A percentile compares a stretch with the other conserved stretches of the same genome.
These are phyloP conservation scores for Agroathelia rolfsii DNA, from an alignment of 1,284 basidiomycete genomes.

Conservation along the genomic window DNA sequence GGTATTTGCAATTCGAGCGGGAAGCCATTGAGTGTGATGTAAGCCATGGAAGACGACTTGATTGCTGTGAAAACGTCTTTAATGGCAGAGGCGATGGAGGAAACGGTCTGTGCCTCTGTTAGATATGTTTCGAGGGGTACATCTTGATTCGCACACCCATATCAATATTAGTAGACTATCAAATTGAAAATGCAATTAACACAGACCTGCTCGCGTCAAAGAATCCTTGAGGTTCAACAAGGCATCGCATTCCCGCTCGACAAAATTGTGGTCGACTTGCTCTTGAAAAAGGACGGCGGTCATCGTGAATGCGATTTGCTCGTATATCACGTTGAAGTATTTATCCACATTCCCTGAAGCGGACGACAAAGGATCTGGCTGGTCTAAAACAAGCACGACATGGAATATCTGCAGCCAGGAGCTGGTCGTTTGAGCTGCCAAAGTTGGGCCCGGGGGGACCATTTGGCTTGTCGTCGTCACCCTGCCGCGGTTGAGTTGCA, in stretches of 20 bases:
- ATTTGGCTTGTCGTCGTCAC: constrained; percentile 15
- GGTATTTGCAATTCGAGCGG: constrained; percentile 77
- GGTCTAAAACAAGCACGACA: constrained; percentile 79
- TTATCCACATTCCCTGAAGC: constrained; percentile 63
- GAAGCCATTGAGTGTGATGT: constrained; percentile 65
- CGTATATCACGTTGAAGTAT: constrained; percentile 79
- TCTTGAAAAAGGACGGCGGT: constrained; percentile 85
- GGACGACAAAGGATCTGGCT: constrained; percentile 81
- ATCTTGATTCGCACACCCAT: constrained; percentile 26
- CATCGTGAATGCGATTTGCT: constrained; percentile 79
- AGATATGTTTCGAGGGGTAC: constrained; percentile 47
- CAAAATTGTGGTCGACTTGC: constrained; percentile 76
- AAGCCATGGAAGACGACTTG: constrained; percentile 62
- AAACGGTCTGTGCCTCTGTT: constrained; percentile 48
- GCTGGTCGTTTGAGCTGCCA: constrained; percentile 16
- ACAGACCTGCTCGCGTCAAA: neutral
- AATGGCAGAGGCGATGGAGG: constrained; percentile 68
- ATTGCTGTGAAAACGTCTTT: constrained; percentile 67
- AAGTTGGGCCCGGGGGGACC: constrained; percentile 13
- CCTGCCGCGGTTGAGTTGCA: constrained; percentile 33
- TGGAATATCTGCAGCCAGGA: constrained; percentile 77
- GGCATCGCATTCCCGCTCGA: constrained; percentile 66
- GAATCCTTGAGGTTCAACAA: constrained; percentile 60
- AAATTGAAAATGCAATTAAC: neutral
- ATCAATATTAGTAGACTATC: constrained; percentile 6